These are phyloP conservation scores for Cucurbita argyrosperma DNA, from an alignment of 306 rosid species.

Conservation along the genomic window DNA sequence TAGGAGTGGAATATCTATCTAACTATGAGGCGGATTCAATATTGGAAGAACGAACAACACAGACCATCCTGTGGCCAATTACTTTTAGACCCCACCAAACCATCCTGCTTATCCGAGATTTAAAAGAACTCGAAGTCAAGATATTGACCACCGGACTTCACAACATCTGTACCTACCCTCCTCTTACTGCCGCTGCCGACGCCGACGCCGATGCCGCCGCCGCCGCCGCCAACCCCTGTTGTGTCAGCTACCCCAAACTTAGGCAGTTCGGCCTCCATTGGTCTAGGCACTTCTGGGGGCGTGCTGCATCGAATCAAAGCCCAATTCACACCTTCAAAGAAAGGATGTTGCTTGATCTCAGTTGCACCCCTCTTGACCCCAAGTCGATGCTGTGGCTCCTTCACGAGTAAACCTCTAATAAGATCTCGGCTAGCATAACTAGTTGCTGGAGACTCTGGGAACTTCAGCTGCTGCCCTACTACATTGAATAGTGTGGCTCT, in stretches of 20 bases:
- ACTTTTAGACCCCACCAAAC: slow-evolving; percentile 18
- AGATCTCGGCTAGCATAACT: slow-evolving; percentile 75
- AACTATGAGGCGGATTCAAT: background rate
- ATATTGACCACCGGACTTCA: slow-evolving; percentile 73
- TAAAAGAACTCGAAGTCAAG: slow-evolving; percentile 96
- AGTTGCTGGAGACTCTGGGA: slow-evolving; percentile 69
- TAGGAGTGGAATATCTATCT: slow-evolving; percentile 3
- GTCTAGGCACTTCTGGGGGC: slow-evolving; percentile 87
- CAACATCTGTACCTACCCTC: slow-evolving; percentile 50
- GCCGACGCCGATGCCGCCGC: slow-evolving; percentile 37
- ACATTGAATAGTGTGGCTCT: slow-evolving; percentile 88
- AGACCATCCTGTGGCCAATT: background rate
- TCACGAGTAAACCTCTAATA: slow-evolving; percentile 65
- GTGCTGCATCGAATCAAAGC: slow-evolving; percentile 85
- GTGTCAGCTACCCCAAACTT: slow-evolving; percentile 47
- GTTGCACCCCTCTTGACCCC: slow-evolving; percentile 91
- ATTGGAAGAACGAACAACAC: background rate
- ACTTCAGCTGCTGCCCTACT: slow-evolving; percentile 77
- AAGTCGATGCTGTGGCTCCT: slow-evolving; percentile 82
- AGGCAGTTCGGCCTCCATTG: slow-evolving; percentile 47
- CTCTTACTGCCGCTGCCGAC: slow-evolving; percentile 48
- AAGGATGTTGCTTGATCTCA: slow-evolving; percentile 86
- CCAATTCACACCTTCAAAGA: slow-evolving; percentile 93
- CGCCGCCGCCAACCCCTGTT: slow-evolving; percentile 30
- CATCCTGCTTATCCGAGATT: slow-evolving; percentile 23